Evolutionary conservation across 2,329 filamentous ascomycete genomes (phyloP).

Genomic region (Alternaria burnsii): DNA sequence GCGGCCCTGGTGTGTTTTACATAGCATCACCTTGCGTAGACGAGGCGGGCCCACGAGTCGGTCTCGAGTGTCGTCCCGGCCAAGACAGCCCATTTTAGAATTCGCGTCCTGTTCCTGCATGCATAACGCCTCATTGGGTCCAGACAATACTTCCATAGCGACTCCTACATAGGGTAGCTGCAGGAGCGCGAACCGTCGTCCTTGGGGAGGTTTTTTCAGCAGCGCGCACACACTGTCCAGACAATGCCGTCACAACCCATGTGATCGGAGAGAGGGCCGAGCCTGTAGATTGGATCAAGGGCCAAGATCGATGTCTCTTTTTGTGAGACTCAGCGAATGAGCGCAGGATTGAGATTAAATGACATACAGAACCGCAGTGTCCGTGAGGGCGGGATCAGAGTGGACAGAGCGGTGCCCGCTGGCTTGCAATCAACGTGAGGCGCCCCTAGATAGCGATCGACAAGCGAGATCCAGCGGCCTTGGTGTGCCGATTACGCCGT

Average conservation of each 20-base stretch:
- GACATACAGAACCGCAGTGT: conserved; percentile 12
- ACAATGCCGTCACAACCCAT: background rate
- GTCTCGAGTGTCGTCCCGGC: conserved; percentile 20
- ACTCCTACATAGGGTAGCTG: conserved; percentile 1
- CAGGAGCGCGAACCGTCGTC: background rate
- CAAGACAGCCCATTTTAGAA: conserved; percentile 29
- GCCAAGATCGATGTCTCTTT: background rate
- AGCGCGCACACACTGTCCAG: background rate
- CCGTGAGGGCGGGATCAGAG: conserved; percentile 7
- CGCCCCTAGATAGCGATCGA: conserved; percentile 16
- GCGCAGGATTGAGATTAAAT: conserved; percentile 2
- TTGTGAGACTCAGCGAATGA: conserved; percentile 2
- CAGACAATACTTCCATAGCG: conserved; percentile 21
- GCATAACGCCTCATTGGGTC: conserved; percentile 19
- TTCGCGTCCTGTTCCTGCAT: conserved; percentile 26
- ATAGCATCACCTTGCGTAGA: conserved; percentile 20
- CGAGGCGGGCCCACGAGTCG: conserved; percentile 30
- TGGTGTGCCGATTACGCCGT: background rate
- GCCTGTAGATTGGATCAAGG: conserved; percentile 5
- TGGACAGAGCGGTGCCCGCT: conserved; percentile 7
- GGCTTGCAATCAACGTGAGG: conserved; percentile 26
- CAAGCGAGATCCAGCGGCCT: conserved; percentile 14
- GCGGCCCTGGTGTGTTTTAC: conserved; percentile 31
- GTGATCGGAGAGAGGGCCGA: background rate
- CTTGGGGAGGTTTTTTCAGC: background rate